Evolutionary conservation across 768 basidiomycete genomes (phyloP).

Genomic region (Termitomyces sp.): DNA sequence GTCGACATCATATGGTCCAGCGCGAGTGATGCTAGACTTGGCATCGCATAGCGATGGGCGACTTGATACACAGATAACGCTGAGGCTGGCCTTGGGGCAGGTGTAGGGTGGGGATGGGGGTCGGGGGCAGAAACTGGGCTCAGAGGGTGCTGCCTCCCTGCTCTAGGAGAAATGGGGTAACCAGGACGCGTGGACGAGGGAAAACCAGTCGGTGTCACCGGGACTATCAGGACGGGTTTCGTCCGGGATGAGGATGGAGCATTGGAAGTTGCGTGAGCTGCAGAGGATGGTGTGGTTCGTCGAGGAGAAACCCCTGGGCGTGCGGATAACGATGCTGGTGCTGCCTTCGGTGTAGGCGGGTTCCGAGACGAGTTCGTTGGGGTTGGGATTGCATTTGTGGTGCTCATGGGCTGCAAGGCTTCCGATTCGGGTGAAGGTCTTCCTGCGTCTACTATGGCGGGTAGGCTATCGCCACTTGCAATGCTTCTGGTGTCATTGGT

Average conservation of each 20-base stretch:
- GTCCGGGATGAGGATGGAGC: conserved; percentile 24
- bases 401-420: conserved; percentile 16
- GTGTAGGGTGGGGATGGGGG: conserved; percentile 70
- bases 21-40: conserved; percentile 60
- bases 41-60: conserved; percentile 72
- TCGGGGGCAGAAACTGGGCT: conserved; percentile 40
- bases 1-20: conserved; percentile 71
- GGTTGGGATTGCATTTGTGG: conserved; percentile 17
- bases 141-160: conserved; percentile 34
- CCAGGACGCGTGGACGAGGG: conserved; percentile 28
- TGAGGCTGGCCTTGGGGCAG: conserved; percentile 60
- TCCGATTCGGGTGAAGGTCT: conserved; percentile 28
- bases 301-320: conserved; percentile 18
- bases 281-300: conserved; percentile 20
- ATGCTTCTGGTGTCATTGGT: conserved; percentile 41
- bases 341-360: conserved; percentile 3
- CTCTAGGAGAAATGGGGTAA: conserved; percentile 47
- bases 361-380: conserved; percentile 11
- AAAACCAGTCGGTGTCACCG: conserved; percentile 31
- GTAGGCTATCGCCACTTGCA: conserved; percentile 47
- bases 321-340: neutral
- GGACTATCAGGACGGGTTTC: conserved; percentile 37
- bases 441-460: conserved; percentile 24
- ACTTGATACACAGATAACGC: conserved; percentile 75
- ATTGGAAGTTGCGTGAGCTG: conserved; percentile 11